Percentiles rank a stretch among this genome's conserved stretches.
Conservation (phyloP, 2,329 filamentous ascomycete genomes). For the Thielaviopsis musarum region DNA sequence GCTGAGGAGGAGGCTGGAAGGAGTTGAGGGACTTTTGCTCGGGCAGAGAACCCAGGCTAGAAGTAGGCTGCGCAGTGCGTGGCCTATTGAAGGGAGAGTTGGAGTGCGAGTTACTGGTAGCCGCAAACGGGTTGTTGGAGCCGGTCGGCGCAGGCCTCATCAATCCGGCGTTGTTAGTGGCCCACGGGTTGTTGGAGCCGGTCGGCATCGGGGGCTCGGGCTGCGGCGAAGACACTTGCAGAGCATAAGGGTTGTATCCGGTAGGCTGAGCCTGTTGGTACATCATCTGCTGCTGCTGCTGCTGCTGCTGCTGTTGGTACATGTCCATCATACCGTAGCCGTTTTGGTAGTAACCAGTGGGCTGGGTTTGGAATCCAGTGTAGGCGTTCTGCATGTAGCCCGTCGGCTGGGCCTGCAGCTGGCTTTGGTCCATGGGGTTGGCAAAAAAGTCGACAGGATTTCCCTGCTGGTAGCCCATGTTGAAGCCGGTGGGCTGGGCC, state of each 20-base stretch:
- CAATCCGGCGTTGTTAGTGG: slow-evolving; percentile 40
- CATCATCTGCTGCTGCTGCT: slow-evolving; percentile 43
- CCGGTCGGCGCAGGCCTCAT: slow-evolving; percentile 76
- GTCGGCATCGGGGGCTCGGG: slow-evolving; percentile 50
- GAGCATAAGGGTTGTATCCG: slow-evolving; percentile 37
- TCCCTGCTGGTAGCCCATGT: slow-evolving; percentile 95
- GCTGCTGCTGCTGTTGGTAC: slow-evolving; percentile 38
- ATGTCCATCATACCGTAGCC: slow-evolving; percentile 36
- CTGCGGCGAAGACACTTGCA: slow-evolving; percentile 25
- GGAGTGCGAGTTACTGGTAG: slow-evolving; percentile 21
- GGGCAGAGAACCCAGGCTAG: slow-evolving; percentile 57
- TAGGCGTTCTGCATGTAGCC: slow-evolving; percentile 47
- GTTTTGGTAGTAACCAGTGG: slow-evolving; percentile 42
- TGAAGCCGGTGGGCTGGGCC: slow-evolving; percentile 73
- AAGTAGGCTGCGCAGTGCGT: slow-evolving; percentile 40
- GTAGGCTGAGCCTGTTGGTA: slow-evolving; percentile 33
- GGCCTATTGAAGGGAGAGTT: slow-evolving; percentile 37
- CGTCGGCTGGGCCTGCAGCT: slow-evolving; percentile 63
- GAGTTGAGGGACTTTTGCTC: slow-evolving; percentile 64
- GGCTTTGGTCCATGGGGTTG: slow-evolving; percentile 70
- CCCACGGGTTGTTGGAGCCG: slow-evolving; percentile 92
- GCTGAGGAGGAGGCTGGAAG: slow-evolving; percentile 30
- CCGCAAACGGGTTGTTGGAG: slow-evolving; percentile 94
- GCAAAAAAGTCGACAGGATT: slow-evolving; percentile 93
- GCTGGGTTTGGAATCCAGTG: slow-evolving; percentile 32